Percentiles rank a stretch among this genome's conserved stretches.
phyloP scores from a whole-genome alignment of 2,329 filamentous ascomycete species.

The Periconia sp. region DNA sequence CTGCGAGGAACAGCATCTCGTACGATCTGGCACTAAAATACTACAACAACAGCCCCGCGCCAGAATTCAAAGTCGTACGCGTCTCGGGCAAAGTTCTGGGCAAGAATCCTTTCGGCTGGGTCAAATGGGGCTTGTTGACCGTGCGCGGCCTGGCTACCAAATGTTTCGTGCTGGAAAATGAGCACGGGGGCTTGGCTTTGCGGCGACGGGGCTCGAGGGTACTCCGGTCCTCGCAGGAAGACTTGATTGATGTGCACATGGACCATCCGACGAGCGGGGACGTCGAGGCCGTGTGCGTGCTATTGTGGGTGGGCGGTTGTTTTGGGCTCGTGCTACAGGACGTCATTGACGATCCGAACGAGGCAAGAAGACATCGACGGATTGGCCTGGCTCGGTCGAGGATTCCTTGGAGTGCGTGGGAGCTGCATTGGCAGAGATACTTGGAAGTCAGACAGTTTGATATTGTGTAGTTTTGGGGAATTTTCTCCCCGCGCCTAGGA shows the following conservation, averaged over 20 bases:
- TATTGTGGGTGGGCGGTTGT: not conserved
- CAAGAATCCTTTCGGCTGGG: constrained; percentile 10
- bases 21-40: not conserved
- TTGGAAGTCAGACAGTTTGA: constrained; percentile 1
- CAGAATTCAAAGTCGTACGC: not conserved
- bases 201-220: not conserved
- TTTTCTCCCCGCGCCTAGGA: too few species aligned
- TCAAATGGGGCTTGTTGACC: not conserved
- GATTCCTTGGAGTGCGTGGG: not conserved
- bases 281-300: not conserved
- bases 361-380: not conserved
- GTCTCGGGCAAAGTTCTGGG: constrained; percentile 2
- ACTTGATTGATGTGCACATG: not conserved
- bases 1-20: not conserved
- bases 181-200: not conserved
- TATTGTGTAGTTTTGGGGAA: not conserved
- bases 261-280: not conserved
- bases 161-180: not conserved
- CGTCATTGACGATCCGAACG: not conserved
- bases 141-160: not conserved
- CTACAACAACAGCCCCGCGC: not conserved
- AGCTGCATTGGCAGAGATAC: not conserved
- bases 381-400: not conserved
- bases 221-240: not conserved
- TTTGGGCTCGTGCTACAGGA: not conserved